These are phyloP conservation scores for Globisporangium paddicum DNA, from an alignment of 352 stramenopile genomes.

Conservation along the genomic window DNA sequence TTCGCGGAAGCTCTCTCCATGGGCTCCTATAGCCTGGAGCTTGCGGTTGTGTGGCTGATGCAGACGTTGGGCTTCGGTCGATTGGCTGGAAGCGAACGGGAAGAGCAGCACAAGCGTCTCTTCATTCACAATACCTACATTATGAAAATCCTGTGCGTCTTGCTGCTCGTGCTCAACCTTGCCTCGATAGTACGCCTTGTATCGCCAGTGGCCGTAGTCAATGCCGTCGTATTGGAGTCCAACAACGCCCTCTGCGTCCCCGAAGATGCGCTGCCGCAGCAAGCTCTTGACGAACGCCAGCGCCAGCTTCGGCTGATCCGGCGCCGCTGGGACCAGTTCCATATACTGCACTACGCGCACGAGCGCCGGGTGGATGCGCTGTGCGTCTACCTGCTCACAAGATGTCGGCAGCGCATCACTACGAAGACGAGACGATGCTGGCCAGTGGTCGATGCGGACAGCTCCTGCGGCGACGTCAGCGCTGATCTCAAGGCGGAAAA, in stretches of 20 bases:
- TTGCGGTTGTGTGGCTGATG: background rate
- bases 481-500: constrained; percentile 43
- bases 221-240: constrained; percentile 42
- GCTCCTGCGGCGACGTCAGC: constrained; percentile 2
- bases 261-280: constrained; percentile 38
- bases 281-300: constrained; percentile 50
- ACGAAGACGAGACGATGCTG: background rate
- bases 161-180: background rate
- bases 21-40: constrained; percentile 30
- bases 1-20: constrained; percentile 34
- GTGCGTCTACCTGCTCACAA: constrained; percentile 11
- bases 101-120: constrained; percentile 59
- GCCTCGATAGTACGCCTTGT: constrained; percentile 39
- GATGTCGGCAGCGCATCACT: background rate
- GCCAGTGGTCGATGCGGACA: constrained; percentile 52
- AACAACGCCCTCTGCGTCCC: constrained; percentile 21
- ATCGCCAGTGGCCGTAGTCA: constrained; percentile 58
- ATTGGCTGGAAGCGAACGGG: constrained; percentile 25
- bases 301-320: constrained; percentile 36
- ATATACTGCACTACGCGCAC: constrained; percentile 49
- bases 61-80: background rate
- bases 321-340: constrained; percentile 29
- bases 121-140: constrained; percentile 46
- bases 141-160: constrained; percentile 4
- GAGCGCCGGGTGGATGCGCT: constrained; percentile 19